A percentile compares a stretch with the other conserved stretches of the same genome.
These are phyloP conservation scores for Rhamnella rubrinervis DNA, from an alignment of 331 rosid genomes.

Conservation along the genomic window DNA sequence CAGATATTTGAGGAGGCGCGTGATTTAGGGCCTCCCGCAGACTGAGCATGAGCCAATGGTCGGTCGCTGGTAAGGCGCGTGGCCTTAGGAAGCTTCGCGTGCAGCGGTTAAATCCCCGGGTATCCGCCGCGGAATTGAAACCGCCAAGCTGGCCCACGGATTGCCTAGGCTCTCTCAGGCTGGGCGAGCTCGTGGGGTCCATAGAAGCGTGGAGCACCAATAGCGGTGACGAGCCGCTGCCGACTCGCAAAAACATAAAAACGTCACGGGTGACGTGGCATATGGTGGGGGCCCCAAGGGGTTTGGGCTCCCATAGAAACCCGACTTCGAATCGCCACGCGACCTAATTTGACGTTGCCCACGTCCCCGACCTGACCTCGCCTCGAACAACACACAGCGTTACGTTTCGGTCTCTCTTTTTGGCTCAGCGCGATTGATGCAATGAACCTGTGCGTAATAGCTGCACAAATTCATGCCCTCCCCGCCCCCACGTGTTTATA, in stretches of 20 bases:
- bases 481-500: no score
- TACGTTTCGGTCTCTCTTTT: neutral
- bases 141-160: neutral
- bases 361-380: neutral
- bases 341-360: neutral
- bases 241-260: constrained; percentile 9
- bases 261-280: neutral
- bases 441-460: neutral
- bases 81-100: neutral
- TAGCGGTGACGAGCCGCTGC: constrained; percentile 47
- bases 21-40: neutral
- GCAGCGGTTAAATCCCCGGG: neutral
- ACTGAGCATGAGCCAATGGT: no score
- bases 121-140: neutral
- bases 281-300: no score
- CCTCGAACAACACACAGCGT: no score
- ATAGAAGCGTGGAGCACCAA: neutral
- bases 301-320: neutral
- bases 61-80: neutral
- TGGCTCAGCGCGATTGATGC: neutral
- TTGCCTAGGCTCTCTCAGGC: neutral
- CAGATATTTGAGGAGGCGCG: constrained; percentile 2
- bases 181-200: constrained; percentile 8
- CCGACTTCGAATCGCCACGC: constrained; percentile 54
- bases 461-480: neutral